phyloP scores from a whole-genome alignment of 169 alveolate species.

The Plasmodium ovale region DNA sequence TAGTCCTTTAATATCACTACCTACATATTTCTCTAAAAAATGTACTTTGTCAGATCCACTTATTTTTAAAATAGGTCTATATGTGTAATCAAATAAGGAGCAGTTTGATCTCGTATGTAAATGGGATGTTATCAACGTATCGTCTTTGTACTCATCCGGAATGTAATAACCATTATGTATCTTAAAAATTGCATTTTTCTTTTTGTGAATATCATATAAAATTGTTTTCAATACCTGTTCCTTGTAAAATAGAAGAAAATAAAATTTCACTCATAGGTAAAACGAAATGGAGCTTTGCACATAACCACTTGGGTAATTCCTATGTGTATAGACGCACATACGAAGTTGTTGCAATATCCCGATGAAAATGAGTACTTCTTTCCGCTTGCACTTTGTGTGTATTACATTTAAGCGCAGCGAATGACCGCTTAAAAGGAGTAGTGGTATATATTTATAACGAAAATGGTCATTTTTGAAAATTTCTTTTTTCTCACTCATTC shows the following conservation, averaged over 20 bases:
- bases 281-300: background rate
- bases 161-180: conserved; percentile 43
- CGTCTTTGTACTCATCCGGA: conserved; percentile 73
- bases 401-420: no score
- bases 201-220: conserved; percentile 49
- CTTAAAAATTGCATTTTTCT: conserved; percentile 73
- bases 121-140: conserved; percentile 64
- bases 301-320: background rate
- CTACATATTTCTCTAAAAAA: conserved; percentile 73
- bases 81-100: conserved; percentile 71
- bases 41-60: conserved; percentile 65
- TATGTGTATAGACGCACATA: no score
- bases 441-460: no score
- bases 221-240: conserved; percentile 53
- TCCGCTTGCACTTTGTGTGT: no score
- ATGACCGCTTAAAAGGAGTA: no score
- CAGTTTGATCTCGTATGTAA: conserved; percentile 72
- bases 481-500: no score
- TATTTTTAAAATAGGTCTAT: conserved; percentile 75
- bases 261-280: no score
- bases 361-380: no score
- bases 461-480: no score
- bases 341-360: no score
- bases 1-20: conserved; percentile 74
- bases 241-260: conserved; percentile 17